Base-by-base conservation (phyloP, 2,329 filamentous ascomycete genomes). In the Nigrospora sphaerica region DNA sequence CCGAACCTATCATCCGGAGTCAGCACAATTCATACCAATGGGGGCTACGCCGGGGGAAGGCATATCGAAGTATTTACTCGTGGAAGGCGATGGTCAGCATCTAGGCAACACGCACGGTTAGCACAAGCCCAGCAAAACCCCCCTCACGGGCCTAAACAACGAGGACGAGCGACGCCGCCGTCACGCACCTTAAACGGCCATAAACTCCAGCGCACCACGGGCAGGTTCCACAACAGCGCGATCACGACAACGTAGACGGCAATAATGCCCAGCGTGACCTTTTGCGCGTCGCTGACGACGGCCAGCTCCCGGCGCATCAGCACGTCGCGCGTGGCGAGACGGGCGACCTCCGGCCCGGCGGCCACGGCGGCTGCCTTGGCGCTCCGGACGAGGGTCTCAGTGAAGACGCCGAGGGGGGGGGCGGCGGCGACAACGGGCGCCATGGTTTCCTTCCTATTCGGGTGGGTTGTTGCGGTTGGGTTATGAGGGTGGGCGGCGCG, bases 61-160 rank as follows among this genome's bases (percentile, higher is more conserved):
- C 11, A 58, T 90, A 83, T 6, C 5, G 23, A 9, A 10, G 23
- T 28, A 28, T 28, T 28, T 28, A 28, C 55, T 91, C 86, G 66
- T 91, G 86, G 64, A 90, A 91, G 34, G 86, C 86, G 52, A 91
- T 90, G 44, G 88, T 85, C 17, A 91, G 75, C 86, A 90, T 89
- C 82, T 86, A 48, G 2, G 37, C 23, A 33, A n/a, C 2, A 28
- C 4, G 7, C 23, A 28, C 23, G 7, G 23, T 28, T 28, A 28
- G 23, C 7, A 28, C 23, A 6, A 37, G 11, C 16, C 14, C 34
- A 36, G 34, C 16, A 9, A 36, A 3, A 9, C 34, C 16, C 33
- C 33, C 12, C 11, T 35, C 14, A 9, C 34, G 6, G 6, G 14
- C 34, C 13, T 4, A 36, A 37, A 31, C 3, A 16, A 35, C 7